phyloP scores from a whole-genome alignment of 2,329 filamentous ascomycete genomes.

The Fusarium coicis region DNA sequence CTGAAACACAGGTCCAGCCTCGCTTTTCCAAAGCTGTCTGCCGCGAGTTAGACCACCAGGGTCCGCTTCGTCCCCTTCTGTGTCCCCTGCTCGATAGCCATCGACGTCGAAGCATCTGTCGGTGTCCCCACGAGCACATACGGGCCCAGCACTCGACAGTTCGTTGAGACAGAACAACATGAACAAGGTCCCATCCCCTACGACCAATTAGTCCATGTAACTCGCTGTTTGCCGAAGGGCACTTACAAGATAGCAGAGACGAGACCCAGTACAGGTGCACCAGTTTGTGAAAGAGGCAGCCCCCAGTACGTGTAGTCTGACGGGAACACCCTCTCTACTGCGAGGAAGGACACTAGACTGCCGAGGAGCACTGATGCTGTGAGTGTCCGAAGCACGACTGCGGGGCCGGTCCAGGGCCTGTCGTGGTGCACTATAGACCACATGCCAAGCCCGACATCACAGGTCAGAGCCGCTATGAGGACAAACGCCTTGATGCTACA shows the following conservation, averaged over 20 bases:
- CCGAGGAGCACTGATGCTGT: slow-evolving; percentile 50
- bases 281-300: slow-evolving; percentile 43
- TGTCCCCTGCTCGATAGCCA: slow-evolving; percentile 18
- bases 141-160: slow-evolving; percentile 36
- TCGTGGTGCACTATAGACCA: slow-evolving; percentile 48
- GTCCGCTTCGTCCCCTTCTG: slow-evolving; percentile 24
- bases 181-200: slow-evolving; percentile 40
- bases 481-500: slow-evolving; percentile 42
- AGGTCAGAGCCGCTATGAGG: slow-evolving; percentile 46
- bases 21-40: slow-evolving; percentile 25
- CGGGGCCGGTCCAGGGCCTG: slow-evolving; percentile 47
- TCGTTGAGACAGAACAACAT: slow-evolving; percentile 37
- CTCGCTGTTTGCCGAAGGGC: background rate
- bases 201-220: slow-evolving; percentile 10
- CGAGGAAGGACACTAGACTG: slow-evolving; percentile 51
- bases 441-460: slow-evolving; percentile 52
- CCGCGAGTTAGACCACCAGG: slow-evolving; percentile 35
- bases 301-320: slow-evolving; percentile 52
- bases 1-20: slow-evolving; percentile 37
- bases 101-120: slow-evolving; percentile 26
- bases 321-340: slow-evolving; percentile 51
- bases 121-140: slow-evolving; percentile 36
- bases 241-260: slow-evolving; percentile 51
- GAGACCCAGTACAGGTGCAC: slow-evolving; percentile 50
- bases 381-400: slow-evolving; percentile 46